phyloP scores from a whole-genome alignment of 208 protist genomes.

The Sergeia podlipaevii region DNA sequence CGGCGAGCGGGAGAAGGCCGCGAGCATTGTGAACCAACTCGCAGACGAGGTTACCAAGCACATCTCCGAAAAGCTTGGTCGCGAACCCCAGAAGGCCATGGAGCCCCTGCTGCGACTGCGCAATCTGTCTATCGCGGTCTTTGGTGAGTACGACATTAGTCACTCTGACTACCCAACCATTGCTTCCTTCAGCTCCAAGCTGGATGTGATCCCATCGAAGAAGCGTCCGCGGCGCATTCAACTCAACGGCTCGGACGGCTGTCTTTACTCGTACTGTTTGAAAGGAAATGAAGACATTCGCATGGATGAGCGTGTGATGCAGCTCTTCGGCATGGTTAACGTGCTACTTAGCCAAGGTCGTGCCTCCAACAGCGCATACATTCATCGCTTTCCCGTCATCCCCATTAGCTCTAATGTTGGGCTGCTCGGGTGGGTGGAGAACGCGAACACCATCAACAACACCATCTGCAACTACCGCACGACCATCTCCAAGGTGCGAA shows the following conservation, averaged over 20 bases:
- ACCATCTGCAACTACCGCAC: conserved; percentile 98
- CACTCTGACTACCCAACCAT: conserved; percentile 92
- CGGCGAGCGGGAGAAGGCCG: conserved; percentile 83
- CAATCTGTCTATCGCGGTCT: conserved; percentile 97
- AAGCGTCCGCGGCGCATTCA: conserved; percentile 98
- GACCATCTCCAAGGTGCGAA: conserved; percentile 75
- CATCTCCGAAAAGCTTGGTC: conserved; percentile 94
- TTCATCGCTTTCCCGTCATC: conserved; percentile 97
- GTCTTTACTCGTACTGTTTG: conserved; percentile 97
- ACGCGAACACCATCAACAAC: conserved; percentile 98
- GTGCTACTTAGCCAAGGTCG: conserved; percentile 94
- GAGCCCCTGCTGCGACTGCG: conserved; percentile 92
- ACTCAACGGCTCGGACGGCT: conserved; percentile 96
- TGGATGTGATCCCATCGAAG: conserved; percentile 99
- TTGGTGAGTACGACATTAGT: conserved; percentile 94
- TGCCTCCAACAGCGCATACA: conserved; percentile 79
- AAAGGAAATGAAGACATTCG: conserved; percentile 99
- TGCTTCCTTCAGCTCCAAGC: conserved; percentile 90
- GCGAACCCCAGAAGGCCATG: conserved; percentile 93
- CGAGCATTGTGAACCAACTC: conserved; percentile 83
- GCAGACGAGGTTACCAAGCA: conserved; percentile 97
- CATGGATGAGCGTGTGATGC: conserved; percentile 99
- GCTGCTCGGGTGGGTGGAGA: conserved; percentile 98
- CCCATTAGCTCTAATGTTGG: conserved; percentile 99
- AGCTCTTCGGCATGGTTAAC: conserved; percentile 99